Evolutionary conservation across 345 rosid genomes (phyloP), one percentile per base, ranked within the genome.

Genomic region (Sonneratia caseolaris): DNA sequence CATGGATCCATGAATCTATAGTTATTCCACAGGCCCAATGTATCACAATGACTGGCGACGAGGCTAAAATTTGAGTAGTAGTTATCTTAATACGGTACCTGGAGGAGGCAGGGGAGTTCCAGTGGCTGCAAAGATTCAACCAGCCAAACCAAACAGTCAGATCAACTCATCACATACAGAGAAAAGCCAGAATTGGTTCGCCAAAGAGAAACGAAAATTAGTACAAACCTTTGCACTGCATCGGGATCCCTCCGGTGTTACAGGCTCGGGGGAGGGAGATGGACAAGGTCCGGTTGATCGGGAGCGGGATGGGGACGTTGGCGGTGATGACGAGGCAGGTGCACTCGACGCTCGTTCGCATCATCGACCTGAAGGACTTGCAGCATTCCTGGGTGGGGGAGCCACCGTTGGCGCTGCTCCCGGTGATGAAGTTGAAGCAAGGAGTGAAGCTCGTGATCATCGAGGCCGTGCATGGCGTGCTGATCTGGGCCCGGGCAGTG

Each of bases 101-200:
- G 96, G 97, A 71, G 96, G 86, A 47, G 97, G 97, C 15, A 93
- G 82, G 73, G 97, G 98, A 45, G 86, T 40, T 35, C 92, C 96
- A 47, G 98, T 71, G 61, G 91, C 98, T 89, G 86, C 80, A 79
- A 79, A 47, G 72, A 73, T 8, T 12, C 37, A 35, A 62, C 66
- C 9, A 38, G 67, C 0, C 32, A 18, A 74, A 64, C 22, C 24
- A 48, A 24, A 3, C 22, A 5, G 35, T 24, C 32, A 27, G 47
- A 16, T 35, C 5, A 66, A 37, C 56, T 12, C 18, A 22, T 3
- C 4, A 16, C 24, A n/a, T 10, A 27, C 37, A 15, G 22, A 32
- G 21, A 37, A 68, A 15, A 1, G 36, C 37, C 3, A 5, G 10
- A 35, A 45, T 16, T 7, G n/a, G 35, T 22, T 61, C 19, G 49